A percentile compares a stretch with the other conserved stretches of the same genome.
Conservation (phyloP, 2,329 filamentous ascomycete species). For the Teratosphaeria zuluensis region DNA sequence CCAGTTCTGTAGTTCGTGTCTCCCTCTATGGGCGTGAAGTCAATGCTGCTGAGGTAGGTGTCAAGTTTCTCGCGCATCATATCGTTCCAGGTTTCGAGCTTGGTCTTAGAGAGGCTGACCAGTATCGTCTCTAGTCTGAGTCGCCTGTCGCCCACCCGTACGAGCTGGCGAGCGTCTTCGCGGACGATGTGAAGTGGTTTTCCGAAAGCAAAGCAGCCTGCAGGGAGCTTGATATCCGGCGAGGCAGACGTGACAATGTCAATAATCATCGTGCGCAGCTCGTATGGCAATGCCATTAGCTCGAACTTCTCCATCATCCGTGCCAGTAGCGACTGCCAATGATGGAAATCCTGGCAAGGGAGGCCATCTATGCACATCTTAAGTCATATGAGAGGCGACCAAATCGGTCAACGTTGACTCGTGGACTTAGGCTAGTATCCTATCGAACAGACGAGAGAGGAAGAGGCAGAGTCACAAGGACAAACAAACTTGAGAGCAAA, state of each 20-base stretch:
- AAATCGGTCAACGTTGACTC: too few species aligned
- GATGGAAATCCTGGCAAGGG: background rate
- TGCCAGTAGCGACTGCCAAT: background rate
- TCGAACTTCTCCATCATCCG: background rate
- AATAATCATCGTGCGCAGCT: background rate
- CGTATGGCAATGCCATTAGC: background rate
- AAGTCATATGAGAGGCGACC: too few species aligned
- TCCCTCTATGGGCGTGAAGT: background rate
- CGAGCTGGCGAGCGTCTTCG: background rate
- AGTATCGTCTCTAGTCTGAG: background rate
- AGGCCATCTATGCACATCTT: background rate
- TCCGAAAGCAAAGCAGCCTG: background rate
- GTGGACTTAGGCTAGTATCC: too few species aligned
- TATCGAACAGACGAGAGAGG: too few species aligned
- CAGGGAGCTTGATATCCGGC: background rate
- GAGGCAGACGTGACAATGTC: background rate
- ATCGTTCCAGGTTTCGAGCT: background rate
- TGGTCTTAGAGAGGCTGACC: background rate
- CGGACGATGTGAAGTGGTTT: background rate
- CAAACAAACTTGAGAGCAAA: too few species aligned
- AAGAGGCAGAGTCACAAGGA: too few species aligned
- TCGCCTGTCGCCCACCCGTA: background rate
- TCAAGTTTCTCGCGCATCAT: background rate
- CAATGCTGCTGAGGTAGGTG: background rate
- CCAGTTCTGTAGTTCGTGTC: background rate